A percentile compares a stretch with the other conserved stretches of the same genome.
Conservation (phyloP, 169 alveolate species). For the Plasmodium reichenowi region DNA sequence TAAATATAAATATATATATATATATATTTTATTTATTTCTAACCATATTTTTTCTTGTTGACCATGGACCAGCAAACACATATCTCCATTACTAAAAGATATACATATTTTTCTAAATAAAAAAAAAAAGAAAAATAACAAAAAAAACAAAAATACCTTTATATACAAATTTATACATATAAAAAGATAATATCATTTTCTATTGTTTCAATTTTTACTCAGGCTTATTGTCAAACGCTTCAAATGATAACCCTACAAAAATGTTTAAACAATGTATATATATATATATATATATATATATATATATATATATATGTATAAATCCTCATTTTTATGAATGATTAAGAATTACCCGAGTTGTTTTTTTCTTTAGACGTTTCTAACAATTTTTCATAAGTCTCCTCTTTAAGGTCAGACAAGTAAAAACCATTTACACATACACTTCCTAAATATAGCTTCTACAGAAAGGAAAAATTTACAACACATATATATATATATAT, state of each 20-base stretch:
- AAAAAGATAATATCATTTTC: not conserved
- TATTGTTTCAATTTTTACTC: constrained; percentile 39
- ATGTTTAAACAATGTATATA: not conserved
- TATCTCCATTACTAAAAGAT: constrained; percentile 70
- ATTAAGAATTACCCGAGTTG: constrained; percentile 26
- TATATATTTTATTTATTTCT: constrained; percentile 5
- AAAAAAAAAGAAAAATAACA: not conserved
- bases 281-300: too few species aligned
- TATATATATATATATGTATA: not conserved
- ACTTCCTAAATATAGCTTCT: constrained; percentile 44
- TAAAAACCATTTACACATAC: constrained; percentile 59
- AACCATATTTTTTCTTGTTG: constrained; percentile 20
- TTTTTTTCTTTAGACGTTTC: constrained; percentile 43
- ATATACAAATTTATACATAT: not conserved
- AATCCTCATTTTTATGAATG: not conserved
- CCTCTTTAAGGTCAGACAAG: constrained; percentile 25
- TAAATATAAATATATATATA: not conserved
- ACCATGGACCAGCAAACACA: constrained; percentile 42
- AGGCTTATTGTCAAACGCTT: constrained; percentile 33
- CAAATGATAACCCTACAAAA: constrained; percentile 67
- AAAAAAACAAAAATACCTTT: not conserved
- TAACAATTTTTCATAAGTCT: constrained; percentile 13
- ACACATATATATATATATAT: too few species aligned
- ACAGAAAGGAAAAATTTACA: not conserved
- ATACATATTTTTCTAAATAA: constrained; percentile 35